Evolutionary conservation across 2,329 filamentous ascomycete genomes (phyloP).

Genomic region (Lachnellula arida): DNA sequence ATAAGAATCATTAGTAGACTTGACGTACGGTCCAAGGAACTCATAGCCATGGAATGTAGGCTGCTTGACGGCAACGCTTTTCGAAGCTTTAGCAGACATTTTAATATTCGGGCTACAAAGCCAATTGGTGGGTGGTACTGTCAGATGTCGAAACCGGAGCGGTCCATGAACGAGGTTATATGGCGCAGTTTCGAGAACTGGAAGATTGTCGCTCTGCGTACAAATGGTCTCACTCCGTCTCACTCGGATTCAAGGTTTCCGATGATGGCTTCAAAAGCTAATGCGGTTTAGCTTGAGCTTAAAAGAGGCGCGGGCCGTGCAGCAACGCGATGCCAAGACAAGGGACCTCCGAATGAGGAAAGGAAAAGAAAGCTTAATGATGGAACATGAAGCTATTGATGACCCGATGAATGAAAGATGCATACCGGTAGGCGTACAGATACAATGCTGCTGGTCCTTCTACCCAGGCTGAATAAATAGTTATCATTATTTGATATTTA

Average conservation of each 20-base stretch:
- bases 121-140: background rate
- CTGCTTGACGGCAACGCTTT: conserved; percentile 15
- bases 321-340: background rate
- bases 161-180: conserved; percentile 10
- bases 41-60: conserved; percentile 31
- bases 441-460: too few relatives aligned
- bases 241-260: background rate
- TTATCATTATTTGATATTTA: too few relatives aligned
- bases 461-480: too few relatives aligned
- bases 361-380: too few relatives aligned
- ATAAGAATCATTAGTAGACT: background rate
- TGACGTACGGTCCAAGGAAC: conserved; percentile 33
- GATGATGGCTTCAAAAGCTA: background rate
- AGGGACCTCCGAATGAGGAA: background rate
- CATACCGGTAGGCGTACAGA: too few relatives aligned
- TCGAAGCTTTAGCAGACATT: conserved; percentile 25
- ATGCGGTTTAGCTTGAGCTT: background rate
- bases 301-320: background rate
- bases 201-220: background rate
- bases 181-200: background rate
- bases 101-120: conserved; percentile 3
- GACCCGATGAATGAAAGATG: too few relatives aligned
- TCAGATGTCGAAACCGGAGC: background rate
- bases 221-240: background rate
- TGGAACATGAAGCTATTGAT: too few relatives aligned